These are phyloP conservation scores for Scenedesmus sp. DNA, from an alignment of 163 green algal genomes.

Conservation along the genomic window DNA sequence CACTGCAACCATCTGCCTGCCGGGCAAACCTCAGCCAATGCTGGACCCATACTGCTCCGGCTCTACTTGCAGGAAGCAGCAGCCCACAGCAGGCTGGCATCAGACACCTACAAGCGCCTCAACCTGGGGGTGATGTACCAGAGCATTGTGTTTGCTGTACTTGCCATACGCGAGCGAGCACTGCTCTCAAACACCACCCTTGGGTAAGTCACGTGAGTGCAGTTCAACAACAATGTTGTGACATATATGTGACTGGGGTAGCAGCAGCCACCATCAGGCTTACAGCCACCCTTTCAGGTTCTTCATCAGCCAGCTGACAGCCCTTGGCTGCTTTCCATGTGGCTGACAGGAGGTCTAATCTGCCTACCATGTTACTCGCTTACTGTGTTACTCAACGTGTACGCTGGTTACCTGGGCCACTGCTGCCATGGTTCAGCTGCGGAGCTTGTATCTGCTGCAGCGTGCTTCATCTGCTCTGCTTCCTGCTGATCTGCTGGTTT, in stretches of 20 bases:
- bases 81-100: constrained; percentile 18
- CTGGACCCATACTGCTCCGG: neutral
- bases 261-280: too few species aligned
- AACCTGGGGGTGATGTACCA: constrained; percentile 40
- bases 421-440: too few species aligned
- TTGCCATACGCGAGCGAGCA: neutral
- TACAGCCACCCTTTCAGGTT: too few species aligned
- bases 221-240: neutral
- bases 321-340: too few species aligned
- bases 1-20: neutral
- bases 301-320: too few species aligned
- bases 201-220: neutral
- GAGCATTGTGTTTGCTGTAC: neutral
- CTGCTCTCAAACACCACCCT: neutral
- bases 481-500: neutral
- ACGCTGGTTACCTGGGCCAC: too few species aligned
- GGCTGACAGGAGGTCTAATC: too few species aligned
- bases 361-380: too few species aligned
- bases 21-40: neutral
- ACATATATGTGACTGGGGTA: neutral
- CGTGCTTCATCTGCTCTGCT: neutral
- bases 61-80: constrained; percentile 29
- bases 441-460: too few species aligned
- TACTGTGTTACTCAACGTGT: too few species aligned
- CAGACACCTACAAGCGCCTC: constrained; percentile 50